Conservation (phyloP, 2,329 filamentous ascomycete genomes). For the Colletotrichum sp. region DNA sequence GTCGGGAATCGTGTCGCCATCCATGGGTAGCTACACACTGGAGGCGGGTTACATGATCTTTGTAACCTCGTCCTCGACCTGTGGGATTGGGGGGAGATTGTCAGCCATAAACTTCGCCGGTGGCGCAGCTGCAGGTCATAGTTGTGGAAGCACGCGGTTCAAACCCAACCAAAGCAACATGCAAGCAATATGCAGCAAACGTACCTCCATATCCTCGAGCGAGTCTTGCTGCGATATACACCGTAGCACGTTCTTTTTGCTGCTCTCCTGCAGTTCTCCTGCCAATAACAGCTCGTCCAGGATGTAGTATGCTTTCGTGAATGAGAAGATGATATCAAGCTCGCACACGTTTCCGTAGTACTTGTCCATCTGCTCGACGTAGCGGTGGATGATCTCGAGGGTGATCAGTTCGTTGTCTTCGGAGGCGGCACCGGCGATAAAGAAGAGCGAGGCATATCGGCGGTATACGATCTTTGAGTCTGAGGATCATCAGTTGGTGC, state of each 20-base stretch:
- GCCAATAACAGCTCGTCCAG: conserved; percentile 94
- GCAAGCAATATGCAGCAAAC: conserved; percentile 41
- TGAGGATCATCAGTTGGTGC: conserved; percentile 38
- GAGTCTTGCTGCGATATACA: conserved; percentile 98
- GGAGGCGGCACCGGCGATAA: conserved; percentile 97
- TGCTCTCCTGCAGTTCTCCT: conserved; percentile 97
- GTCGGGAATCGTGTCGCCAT: conserved; percentile 9
- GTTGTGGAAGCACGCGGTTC: background rate
- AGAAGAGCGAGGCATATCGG: conserved; percentile 97
- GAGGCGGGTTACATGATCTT: conserved; percentile 76
- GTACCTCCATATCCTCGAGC: conserved; percentile 98
- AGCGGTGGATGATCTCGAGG: conserved; percentile 97
- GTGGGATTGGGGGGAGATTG: conserved; percentile 48
- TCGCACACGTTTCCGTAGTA: conserved; percentile 99
- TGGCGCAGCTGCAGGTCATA: conserved; percentile 8
- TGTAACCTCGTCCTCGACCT: conserved; percentile 90
- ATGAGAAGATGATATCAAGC: conserved; percentile 99
- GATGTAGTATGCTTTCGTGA: conserved; percentile 99
- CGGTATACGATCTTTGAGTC: conserved; percentile 99
- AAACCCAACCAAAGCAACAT: background rate
- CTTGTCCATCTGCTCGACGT: conserved; percentile 99
- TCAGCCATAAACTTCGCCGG: conserved; percentile 44
- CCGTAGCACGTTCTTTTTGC: conserved; percentile 97
- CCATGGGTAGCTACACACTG: conserved; percentile 11
- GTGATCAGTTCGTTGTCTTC: conserved; percentile 98